phyloP scores from a whole-genome alignment of 345 rosid genomes.

The Cardamine resedifolia region DNA sequence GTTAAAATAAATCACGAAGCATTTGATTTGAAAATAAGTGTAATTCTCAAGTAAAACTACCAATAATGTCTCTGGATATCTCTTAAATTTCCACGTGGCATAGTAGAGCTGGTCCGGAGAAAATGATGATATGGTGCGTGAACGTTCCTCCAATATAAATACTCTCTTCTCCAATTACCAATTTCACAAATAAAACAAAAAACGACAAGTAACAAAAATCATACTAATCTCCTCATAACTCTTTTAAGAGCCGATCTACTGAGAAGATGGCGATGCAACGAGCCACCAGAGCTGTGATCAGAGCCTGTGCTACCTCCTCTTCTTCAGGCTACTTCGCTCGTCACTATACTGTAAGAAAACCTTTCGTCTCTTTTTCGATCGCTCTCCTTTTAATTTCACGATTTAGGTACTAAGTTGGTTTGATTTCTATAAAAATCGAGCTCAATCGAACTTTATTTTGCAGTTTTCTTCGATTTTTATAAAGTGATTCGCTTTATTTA shows the following conservation, averaged over 20 bases:
- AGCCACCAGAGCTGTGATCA: conserved; percentile 51
- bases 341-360: conserved; percentile 59
- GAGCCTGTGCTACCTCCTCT: conserved; percentile 44
- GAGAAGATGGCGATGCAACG: conserved; percentile 59
- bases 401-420: background rate
- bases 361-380: background rate
- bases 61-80: conserved; percentile 1
- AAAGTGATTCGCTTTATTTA: background rate
- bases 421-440: background rate
- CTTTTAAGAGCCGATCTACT: background rate
- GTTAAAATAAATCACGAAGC: too few species aligned
- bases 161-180: background rate
- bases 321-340: conserved; percentile 45
- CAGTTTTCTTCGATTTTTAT: background rate
- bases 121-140: conserved; percentile 14
- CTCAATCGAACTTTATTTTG: background rate
- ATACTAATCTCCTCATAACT: background rate
- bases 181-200: background rate
- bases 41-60: background rate
- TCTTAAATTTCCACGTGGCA: conserved; percentile 10
- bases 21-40: too few species aligned
- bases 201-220: conserved; percentile 1
- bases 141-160: conserved; percentile 8
- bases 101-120: background rate
- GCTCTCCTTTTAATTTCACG: background rate